Conservation (phyloP, 805 yeast species). For the Cyberlindnera subsufficiens region DNA sequence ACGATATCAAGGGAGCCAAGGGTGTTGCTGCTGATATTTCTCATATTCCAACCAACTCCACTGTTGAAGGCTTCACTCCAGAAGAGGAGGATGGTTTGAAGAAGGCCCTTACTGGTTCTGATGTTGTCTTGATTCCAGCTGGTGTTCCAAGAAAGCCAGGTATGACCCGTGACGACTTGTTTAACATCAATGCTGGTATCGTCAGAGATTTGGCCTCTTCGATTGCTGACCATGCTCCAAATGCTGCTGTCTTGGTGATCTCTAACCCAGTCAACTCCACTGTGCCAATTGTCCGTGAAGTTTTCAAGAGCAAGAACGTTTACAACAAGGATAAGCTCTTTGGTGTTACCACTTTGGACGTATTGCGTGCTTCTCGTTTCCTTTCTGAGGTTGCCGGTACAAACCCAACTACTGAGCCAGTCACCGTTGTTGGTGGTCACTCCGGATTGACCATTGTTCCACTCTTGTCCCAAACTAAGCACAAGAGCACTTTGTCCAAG, state of each 20-base stretch:
- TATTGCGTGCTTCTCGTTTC: conserved; percentile 88
- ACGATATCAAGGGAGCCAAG: conserved; percentile 87
- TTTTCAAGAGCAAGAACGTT: conserved; percentile 75
- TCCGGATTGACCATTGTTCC: conserved; percentile 96
- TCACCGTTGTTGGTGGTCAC: conserved; percentile 95
- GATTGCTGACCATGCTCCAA: conserved; percentile 75
- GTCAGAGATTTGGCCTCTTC: conserved; percentile 89
- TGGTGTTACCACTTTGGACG: conserved; percentile 95
- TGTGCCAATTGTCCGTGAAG: conserved; percentile 94
- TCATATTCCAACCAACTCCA: conserved; percentile 89
- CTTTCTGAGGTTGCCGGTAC: conserved; percentile 54
- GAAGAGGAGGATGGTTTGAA: conserved; percentile 68
- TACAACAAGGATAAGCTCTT: conserved; percentile 89
- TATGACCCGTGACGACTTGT: conserved; percentile 96
- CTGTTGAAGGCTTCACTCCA: conserved; percentile 83
- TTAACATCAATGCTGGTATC: conserved; percentile 93
- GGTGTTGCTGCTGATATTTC: conserved; percentile 97
- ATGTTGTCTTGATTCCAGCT: conserved; percentile 88
- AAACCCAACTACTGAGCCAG: conserved; percentile 74
- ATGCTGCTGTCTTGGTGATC: conserved; percentile 76
- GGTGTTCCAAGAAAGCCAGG: conserved; percentile 99
- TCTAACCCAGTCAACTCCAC: conserved; percentile 98
- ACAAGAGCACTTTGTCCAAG: conserved; percentile 50
- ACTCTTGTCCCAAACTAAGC: conserved; percentile 77
- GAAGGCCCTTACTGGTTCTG: conserved; percentile 64